Percentiles rank a stretch among this genome's conserved stretches.
These are phyloP conservation scores for Saturnispora besseyi DNA, from an alignment of 805 yeast species.

Conservation along the genomic window DNA sequence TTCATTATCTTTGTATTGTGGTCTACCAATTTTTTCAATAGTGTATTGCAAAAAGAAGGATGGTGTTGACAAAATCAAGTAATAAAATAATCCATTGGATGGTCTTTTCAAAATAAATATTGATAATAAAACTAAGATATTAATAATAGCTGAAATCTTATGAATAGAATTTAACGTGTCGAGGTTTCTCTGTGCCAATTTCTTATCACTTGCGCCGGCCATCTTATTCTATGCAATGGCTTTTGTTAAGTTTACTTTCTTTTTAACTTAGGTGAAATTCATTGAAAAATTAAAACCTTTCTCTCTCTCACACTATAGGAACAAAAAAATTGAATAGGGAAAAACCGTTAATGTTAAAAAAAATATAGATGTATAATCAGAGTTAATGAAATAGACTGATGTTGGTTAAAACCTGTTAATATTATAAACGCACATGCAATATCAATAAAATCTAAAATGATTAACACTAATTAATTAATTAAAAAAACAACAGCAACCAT, in stretches of 20 bases:
- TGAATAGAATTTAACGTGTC: constrained; percentile 27
- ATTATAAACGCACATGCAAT: background rate
- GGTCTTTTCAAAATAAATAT: constrained; percentile 33
- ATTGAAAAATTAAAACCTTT: too few relatives aligned
- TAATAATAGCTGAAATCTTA: constrained; percentile 30
- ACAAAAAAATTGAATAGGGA: too few relatives aligned
- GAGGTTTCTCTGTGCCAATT: constrained; percentile 26
- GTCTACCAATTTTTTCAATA: constrained; percentile 55
- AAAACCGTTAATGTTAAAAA: too few relatives aligned
- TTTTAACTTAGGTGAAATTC: too few relatives aligned
- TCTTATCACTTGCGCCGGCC: constrained; percentile 34
- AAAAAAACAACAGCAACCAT: background rate
- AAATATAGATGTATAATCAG: too few relatives aligned
- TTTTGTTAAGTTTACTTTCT: background rate
- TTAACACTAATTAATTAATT: background rate
- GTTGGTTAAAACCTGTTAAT: background rate
- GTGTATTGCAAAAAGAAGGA: constrained; percentile 37
- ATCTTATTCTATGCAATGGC: constrained; percentile 11
- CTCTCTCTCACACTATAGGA: too few relatives aligned
- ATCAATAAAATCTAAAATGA: background rate
- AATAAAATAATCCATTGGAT: constrained; percentile 38
- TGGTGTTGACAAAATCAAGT: constrained; percentile 35
- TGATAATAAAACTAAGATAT: constrained; percentile 31
- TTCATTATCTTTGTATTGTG: constrained; percentile 32
- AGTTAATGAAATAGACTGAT: too few relatives aligned